A percentile compares a stretch with the other conserved stretches of the same genome.
These are phyloP conservation scores for bread wheat (Triticum aestivum) DNA, from an alignment of 176 grass and related monocot genomes.

Conservation along the genomic window IWGSC_CS_RefSeq_v2.1 NC_057806.1:624845613-624846112, in stretches of 20 bases:
- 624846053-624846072: slow-evolving; percentile 94
- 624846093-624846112: slow-evolving; percentile 90
- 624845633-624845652: slow-evolving; percentile 25
- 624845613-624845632: slow-evolving; percentile 42
- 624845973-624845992: not conserved
- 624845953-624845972: not conserved
- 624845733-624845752: slow-evolving; percentile 87
- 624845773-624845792: slow-evolving; percentile 89
- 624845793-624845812: slow-evolving; percentile 73
- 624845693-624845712: slow-evolving; percentile 14
- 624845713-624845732: slow-evolving; percentile 44
- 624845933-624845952: not conserved
- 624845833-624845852: slow-evolving; percentile 88
- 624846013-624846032: slow-evolving; percentile 90
- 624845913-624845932: slow-evolving; percentile 89
- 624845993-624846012: slow-evolving; percentile 26
- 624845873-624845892: slow-evolving; percentile 72
- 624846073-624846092: slow-evolving; percentile 86
- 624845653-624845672: not conserved
- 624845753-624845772: slow-evolving; percentile 92
- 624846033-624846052: slow-evolving; percentile 75
- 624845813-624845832: slow-evolving; percentile 71
- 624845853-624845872: slow-evolving; percentile 82
- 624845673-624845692: not conserved
- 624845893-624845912: slow-evolving; percentile 89